Conservation (phyloP, 2,329 filamentous ascomycete genomes). For the Mollisiaceae sp. region DNA sequence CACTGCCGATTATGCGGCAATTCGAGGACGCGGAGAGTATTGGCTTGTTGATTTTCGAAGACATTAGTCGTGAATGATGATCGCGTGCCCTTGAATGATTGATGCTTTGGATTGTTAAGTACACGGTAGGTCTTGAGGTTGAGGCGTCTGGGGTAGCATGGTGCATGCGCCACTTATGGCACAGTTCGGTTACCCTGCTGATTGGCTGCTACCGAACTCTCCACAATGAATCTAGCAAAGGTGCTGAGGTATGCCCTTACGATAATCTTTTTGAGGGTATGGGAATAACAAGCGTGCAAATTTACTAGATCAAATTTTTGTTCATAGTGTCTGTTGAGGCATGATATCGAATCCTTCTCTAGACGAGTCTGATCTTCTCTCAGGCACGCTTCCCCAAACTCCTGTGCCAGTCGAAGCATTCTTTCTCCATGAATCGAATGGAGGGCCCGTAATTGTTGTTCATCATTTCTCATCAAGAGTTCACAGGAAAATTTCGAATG, state of each 20-base stretch:
- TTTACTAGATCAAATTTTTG: background rate
- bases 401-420: background rate
- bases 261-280: background rate
- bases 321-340: background rate
- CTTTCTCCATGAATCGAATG: background rate
- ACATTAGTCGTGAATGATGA: background rate
- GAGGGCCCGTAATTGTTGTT: background rate
- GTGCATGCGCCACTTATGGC: background rate
- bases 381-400: background rate
- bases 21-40: background rate
- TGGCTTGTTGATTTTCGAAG: background rate
- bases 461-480: background rate
- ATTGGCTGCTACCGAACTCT: no score
- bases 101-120: background rate
- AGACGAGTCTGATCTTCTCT: background rate
- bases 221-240: no score
- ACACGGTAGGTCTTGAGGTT: background rate
- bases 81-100: background rate
- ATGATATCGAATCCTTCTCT: background rate
- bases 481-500: background rate
- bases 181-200: no score
- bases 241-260: background rate
- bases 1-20: conserved; percentile 2
- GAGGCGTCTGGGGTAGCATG: background rate
- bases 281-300: background rate